Evolutionary conservation across 768 basidiomycete species (phyloP).

Genomic region (Tylopilus intermedius): DNA sequence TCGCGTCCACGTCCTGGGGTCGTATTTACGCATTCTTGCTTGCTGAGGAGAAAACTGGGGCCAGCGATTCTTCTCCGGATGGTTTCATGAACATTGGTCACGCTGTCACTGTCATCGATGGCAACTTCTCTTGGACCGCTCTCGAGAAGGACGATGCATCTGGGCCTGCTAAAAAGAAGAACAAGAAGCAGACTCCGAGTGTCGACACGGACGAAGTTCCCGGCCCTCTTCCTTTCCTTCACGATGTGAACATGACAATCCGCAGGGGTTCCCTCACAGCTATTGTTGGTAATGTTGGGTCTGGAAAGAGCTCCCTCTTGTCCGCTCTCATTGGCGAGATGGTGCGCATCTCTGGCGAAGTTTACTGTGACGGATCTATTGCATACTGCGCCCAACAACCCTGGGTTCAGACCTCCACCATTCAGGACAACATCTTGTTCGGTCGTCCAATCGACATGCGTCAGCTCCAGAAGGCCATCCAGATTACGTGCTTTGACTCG

Average conservation of each 20-base stretch:
- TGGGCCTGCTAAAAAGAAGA: background rate
- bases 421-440: slow-evolving; percentile 31
- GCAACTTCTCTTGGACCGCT: slow-evolving; percentile 25
- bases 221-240: slow-evolving; percentile 15
- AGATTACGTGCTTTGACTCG: slow-evolving; percentile 26
- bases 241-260: slow-evolving; percentile 20
- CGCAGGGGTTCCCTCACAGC: slow-evolving; percentile 22
- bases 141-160: slow-evolving; percentile 1
- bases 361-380: slow-evolving; percentile 22
- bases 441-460: slow-evolving; percentile 25
- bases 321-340: slow-evolving; percentile 30
- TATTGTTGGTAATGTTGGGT: slow-evolving; percentile 25
- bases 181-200: slow-evolving; percentile 6
- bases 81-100: slow-evolving; percentile 10
- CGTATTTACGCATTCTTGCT: slow-evolving; percentile 27
- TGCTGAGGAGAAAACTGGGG: slow-evolving; percentile 21
- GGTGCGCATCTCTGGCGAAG: slow-evolving; percentile 23
- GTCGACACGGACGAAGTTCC: slow-evolving; percentile 9
- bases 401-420: slow-evolving; percentile 29
- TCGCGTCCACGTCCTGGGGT: slow-evolving; percentile 26
- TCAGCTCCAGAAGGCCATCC: slow-evolving; percentile 25
- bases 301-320: slow-evolving; percentile 27
- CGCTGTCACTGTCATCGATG: slow-evolving; percentile 19
- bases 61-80: background rate
- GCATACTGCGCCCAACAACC: slow-evolving; percentile 32